Base-by-base conservation (phyloP, 345 rosid species). In the Odontarrhena argentea region DNA sequence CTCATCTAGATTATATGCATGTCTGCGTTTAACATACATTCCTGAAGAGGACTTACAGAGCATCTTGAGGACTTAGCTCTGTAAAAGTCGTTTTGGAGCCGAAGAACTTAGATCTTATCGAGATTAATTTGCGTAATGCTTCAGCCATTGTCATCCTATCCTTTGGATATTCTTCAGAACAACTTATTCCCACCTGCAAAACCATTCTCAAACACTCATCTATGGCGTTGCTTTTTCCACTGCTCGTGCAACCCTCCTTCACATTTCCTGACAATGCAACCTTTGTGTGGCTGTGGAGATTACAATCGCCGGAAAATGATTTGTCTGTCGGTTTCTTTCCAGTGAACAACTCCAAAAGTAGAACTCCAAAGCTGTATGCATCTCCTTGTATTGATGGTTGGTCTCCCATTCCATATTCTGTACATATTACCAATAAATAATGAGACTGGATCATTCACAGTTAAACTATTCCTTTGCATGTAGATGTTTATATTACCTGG, bases 381-480 rank as follows among this genome's bases (percentile, higher is more conserved):
- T 80, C 81, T 35, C 81, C 78, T 32, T 48, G 47, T 43, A 65
- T 70, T 50, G 84, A 76, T 42, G 79, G 75, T 28, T 73, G 62
- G 22, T 58, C 56, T 53, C 79, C 79, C 64, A 58, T 77, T 50
- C 83, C 83, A 59, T 82, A 82, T 55, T 79, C 80, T 74, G 51
- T 22, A 45, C 43, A 59, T n/a, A 10, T 35, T n/a, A 44, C 15
- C 41, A 37, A 24, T 8, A 57, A 1, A 9, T 9, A 59, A 48
- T 63, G 65, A 40, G 46, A 15, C 26, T 54, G 9, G 5, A 14
- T 11, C 6, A 7, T 9, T 11, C 45, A 4, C 4, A 15, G 57
- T 48, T 63, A 4, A 37, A 15, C 55, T 28, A 56, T 47, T 52
- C 25, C 11, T 62, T 11, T 22, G 22, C 32, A 5, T 9, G 43